Base-by-base conservation (phyloP, 2,329 filamentous ascomycete species). In the Fusarium anguioides region DNA sequence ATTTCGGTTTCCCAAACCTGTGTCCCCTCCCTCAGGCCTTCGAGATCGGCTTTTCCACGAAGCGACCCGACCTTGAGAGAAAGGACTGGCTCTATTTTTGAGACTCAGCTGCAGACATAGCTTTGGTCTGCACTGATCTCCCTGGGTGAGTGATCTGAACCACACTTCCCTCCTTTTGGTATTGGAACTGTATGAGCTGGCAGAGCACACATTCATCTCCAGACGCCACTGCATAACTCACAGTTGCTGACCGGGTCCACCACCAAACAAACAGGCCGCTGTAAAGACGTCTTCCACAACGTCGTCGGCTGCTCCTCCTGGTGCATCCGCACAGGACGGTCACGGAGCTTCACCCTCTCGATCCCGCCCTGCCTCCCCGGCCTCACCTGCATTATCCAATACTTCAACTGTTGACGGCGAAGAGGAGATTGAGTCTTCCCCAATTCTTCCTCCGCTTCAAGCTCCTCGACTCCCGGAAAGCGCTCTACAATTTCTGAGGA, bases 101-200 rank as follows among this genome's bases (percentile, higher is more conserved):
- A 87, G 84, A 82, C 78, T 83, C 84, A 85, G 86, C 80, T 81
- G 84, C 85, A 86, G 86, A 86, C 78, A 75, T 72, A 64, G 75
- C 69, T 72, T 75, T 86, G 85, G 86, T 88, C 86, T 88, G 86
- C 83, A 79, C 85, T 88, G 86, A 84, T 87, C 86, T 86, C 83
- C 73, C 75, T 76, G 80, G 82, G 84, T 86, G 76, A 83, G 69
- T 60, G 46, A 21, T 39, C 27, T 47, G 49, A 44, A 49, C 46
- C 47, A 53, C 44, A 39, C 49, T 51, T 45, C 35, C 50, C 52
- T 46, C 41, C 33, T 63, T 44, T 44, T 27, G 39, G 65, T 51
- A 60, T 68, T 52, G 52, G 55, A 55, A 15, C 44, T 68, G 46
- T 47, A 52, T 68, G 48, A 69, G 51, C 54, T 66, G 37, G 46